Evolutionary conservation across 306 rosid species (phyloP).

Genomic region (Bauhinia variegata): DNA sequence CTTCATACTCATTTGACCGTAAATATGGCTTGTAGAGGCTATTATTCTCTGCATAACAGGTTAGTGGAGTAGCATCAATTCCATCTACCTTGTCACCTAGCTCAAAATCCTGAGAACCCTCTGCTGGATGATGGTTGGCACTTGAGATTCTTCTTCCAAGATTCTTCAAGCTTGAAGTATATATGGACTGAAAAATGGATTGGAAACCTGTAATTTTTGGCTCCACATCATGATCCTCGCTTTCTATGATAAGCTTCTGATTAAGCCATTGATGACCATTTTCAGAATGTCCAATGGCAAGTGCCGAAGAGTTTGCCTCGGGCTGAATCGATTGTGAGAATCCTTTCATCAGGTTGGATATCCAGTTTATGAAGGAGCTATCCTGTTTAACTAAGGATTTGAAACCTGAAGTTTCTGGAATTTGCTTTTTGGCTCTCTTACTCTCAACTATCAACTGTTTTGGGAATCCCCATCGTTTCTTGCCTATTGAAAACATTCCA

Average conservation of each 20-base stretch:
- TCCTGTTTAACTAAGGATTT: conserved; percentile 47
- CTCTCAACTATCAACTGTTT: conserved; percentile 53
- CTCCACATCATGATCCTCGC: conserved; percentile 43
- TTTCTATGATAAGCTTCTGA: conserved; percentile 39
- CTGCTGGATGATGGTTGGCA: conserved; percentile 45
- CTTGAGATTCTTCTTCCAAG: conserved; percentile 38
- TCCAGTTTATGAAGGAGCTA: conserved; percentile 87
- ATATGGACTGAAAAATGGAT: conserved; percentile 74
- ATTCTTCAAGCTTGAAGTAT: conserved; percentile 48
- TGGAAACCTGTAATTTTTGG: conserved; percentile 63
- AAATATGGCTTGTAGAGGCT: conserved; percentile 30
- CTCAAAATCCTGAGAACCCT: conserved; percentile 51
- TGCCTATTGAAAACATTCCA: conserved; percentile 43
- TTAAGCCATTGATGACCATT: conserved; percentile 34
- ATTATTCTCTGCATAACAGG: conserved; percentile 46
- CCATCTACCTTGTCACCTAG: conserved; percentile 38
- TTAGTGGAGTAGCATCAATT: conserved; percentile 57
- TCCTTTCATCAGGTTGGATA: conserved; percentile 77
- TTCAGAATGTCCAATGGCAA: conserved; percentile 44
- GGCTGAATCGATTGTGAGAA: conserved; percentile 53
- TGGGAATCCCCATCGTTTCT: conserved; percentile 58
- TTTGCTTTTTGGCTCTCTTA: conserved; percentile 55
- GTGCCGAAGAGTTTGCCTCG: conserved; percentile 48
- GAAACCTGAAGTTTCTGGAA: conserved; percentile 45
- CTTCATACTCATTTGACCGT: conserved; percentile 39